These are phyloP conservation scores for Talaromyces funiculosus DNA, from an alignment of 2,329 filamentous ascomycete genomes.

Conservation along the genomic window DNA sequence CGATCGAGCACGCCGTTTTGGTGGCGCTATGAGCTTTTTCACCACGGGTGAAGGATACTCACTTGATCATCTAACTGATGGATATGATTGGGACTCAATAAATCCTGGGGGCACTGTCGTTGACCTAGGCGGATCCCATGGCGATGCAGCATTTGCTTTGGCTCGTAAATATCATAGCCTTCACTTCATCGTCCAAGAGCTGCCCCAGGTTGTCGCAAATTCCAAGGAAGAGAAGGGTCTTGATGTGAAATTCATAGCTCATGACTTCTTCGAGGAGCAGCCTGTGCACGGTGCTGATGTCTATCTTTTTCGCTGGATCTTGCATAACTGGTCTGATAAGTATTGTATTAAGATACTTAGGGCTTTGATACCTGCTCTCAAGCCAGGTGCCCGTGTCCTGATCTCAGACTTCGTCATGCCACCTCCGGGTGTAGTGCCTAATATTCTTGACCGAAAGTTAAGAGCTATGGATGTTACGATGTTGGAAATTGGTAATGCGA, in stretches of 20 bases:
- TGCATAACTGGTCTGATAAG: constrained; percentile 39
- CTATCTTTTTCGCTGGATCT: constrained; percentile 35
- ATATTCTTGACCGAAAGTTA: constrained; percentile 2
- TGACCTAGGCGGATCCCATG: constrained; percentile 9
- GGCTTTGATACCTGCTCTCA: constrained; percentile 29
- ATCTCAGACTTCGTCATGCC: constrained; percentile 13
- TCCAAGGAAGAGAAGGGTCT: not conserved
- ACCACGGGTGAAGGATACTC: constrained; percentile 5
- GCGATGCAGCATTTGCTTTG: constrained; percentile 9
- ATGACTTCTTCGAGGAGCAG: constrained; percentile 36
- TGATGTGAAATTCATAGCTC: constrained; percentile 15
- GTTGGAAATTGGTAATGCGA: constrained; percentile 7
- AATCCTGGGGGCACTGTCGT: not conserved
- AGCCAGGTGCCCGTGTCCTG: constrained; percentile 16
- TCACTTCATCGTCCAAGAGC: constrained; percentile 9
- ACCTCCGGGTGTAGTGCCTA: not conserved
- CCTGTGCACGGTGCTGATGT: constrained; percentile 26
- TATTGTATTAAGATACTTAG: constrained; percentile 32
- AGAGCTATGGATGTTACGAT: constrained; percentile 7
- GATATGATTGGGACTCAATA: constrained; percentile 6
- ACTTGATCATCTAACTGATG: constrained; percentile 1
- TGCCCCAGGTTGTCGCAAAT: constrained; percentile 10
- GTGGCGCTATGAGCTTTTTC: constrained; percentile 7
- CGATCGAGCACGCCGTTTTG: constrained; percentile 7
- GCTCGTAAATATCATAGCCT: constrained; percentile 1